These are phyloP conservation scores for Peziza echinospora DNA, from an alignment of 495 filamentous ascomycete genomes.

Conservation along the genomic window DNA sequence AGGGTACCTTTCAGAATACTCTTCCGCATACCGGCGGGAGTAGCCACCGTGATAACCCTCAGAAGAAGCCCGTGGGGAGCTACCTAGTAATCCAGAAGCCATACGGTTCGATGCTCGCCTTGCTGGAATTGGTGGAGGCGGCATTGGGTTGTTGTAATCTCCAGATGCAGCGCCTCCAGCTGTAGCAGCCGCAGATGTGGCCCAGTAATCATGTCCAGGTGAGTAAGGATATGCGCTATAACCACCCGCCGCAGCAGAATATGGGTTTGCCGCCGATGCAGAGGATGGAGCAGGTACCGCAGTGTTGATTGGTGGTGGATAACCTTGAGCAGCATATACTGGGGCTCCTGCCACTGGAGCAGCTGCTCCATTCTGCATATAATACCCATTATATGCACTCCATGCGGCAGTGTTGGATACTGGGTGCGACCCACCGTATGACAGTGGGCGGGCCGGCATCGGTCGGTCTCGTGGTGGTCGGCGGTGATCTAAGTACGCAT, in stretches of 20 bases:
- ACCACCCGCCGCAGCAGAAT: neutral
- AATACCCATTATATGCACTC: neutral
- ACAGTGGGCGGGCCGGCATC: neutral
- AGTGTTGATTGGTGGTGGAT: neutral
- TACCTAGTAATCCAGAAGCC: neutral
- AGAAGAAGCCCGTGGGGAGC: neutral
- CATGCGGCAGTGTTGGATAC: neutral
- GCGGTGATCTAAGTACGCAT: neutral
- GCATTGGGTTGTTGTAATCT: neutral
- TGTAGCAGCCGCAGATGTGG: neutral
- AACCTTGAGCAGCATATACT: neutral
- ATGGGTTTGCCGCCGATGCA: neutral
- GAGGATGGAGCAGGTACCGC: neutral
- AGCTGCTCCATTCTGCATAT: neutral
- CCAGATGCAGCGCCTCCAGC: neutral
- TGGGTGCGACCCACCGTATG: neutral
- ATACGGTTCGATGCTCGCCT: neutral
- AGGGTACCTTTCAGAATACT: neutral
- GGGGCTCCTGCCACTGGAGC: neutral
- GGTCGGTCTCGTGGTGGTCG: neutral
- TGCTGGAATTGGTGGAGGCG: neutral
- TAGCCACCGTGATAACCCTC: neutral
- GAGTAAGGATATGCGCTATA: neutral
- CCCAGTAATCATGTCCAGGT: neutral
- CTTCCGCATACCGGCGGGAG: neutral